A percentile compares a stretch with the other conserved stretches of the same genome.
Evolutionary conservation across 2,329 filamentous ascomycete genomes (phyloP).

Genomic region (Epichloe amarillans): DNA sequence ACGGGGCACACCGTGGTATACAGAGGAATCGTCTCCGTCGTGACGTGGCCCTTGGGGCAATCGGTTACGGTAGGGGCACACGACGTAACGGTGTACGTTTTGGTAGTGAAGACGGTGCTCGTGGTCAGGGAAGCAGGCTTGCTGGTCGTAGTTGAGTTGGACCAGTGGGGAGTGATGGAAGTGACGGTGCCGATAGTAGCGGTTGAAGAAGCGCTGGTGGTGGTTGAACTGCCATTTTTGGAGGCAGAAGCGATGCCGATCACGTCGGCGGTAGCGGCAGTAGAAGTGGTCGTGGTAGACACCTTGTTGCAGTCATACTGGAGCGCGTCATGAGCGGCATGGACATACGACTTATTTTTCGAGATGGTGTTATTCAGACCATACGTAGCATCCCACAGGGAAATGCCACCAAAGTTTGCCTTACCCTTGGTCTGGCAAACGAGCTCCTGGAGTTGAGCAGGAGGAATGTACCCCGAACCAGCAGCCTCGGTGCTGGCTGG

Average conservation of each 20-base stretch:
- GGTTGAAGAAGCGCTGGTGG: too few relatives aligned
- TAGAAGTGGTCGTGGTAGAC: conserved; percentile 8
- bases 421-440: conserved; percentile 25
- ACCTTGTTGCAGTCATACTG: conserved; percentile 21
- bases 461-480: conserved; percentile 21
- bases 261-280: too few relatives aligned
- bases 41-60: conserved; percentile 28
- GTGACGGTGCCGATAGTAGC: too few relatives aligned
- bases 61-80: conserved; percentile 37
- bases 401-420: conserved; percentile 30
- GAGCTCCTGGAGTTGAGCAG: conserved; percentile 20
- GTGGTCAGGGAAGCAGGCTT: background rate
- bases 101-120: conserved; percentile 38
- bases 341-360: conserved; percentile 23
- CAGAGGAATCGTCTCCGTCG: conserved; percentile 18
- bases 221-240: too few relatives aligned
- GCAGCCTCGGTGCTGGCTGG: conserved; percentile 19
- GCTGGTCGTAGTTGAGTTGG: conserved; percentile 6
- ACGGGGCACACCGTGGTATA: conserved; percentile 27
- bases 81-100: conserved; percentile 39
- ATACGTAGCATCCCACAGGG: conserved; percentile 31
- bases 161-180: background rate
- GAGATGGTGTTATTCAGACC: conserved; percentile 20
- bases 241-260: too few relatives aligned
- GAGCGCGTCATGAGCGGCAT: conserved; percentile 24